Evolutionary conservation across 345 rosid species (phyloP).

Genomic region (Citrus sp.): DNA sequence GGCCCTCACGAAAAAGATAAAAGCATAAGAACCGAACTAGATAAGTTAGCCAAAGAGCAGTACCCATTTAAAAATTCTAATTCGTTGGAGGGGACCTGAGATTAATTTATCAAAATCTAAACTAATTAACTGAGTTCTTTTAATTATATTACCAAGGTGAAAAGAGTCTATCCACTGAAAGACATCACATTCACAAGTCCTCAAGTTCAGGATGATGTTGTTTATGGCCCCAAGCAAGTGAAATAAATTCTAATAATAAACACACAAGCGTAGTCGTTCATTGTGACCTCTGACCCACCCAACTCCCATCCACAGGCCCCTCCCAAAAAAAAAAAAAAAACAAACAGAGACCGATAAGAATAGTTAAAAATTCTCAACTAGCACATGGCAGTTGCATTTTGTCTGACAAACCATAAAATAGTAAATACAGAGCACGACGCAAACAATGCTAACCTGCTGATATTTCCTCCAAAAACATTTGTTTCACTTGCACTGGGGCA

Average conservation of each 20-base stretch:
- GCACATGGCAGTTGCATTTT: not conserved
- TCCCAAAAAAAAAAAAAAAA: not conserved
- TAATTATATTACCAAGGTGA: not conserved
- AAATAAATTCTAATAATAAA: not conserved
- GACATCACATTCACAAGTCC: too few species aligned
- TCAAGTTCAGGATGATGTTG: too few species aligned
- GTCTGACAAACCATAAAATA: not conserved
- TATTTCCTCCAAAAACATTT: slow-evolving; percentile 63
- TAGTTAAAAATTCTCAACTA: not conserved
- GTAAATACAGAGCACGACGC: not conserved
- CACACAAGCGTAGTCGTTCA: not conserved
- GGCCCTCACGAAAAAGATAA: not conserved
- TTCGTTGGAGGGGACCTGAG: not conserved
- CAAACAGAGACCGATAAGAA: not conserved
- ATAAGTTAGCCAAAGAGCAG: not conserved
- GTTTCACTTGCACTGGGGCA: slow-evolving; percentile 48
- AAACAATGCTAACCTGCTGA: slow-evolving; percentile 47
- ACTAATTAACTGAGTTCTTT: not conserved
- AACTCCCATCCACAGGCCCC: too few species aligned
- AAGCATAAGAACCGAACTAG: not conserved
- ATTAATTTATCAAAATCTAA: not conserved
- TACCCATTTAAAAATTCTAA: not conserved
- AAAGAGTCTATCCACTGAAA: not conserved
- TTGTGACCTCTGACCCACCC: not conserved
- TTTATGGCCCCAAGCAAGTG: too few species aligned